Percentiles rank a stretch among this genome's conserved stretches.
Evolutionary conservation across 2,329 filamentous ascomycete genomes (phyloP).

Genomic region (Coniochaeta pulveracea): DNA sequence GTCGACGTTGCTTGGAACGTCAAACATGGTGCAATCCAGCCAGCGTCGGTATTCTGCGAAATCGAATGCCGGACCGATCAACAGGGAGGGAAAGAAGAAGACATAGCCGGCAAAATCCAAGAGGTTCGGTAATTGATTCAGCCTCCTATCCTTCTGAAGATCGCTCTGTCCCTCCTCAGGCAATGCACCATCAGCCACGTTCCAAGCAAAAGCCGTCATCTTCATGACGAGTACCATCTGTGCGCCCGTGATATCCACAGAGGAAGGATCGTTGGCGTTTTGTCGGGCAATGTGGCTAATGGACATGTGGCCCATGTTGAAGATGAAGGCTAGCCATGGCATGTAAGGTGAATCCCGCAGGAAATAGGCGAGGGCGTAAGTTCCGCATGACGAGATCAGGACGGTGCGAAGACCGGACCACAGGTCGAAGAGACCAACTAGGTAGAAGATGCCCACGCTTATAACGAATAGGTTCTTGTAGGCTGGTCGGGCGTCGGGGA

Average conservation of each 20-base stretch:
- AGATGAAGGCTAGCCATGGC: constrained; percentile 94
- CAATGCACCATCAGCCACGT: constrained; percentile 82
- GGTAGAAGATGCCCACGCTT: constrained; percentile 76
- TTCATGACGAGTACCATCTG: constrained; percentile 99
- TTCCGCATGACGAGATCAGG: constrained; percentile 63
- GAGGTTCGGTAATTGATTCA: constrained; percentile 61
- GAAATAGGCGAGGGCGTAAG: constrained; percentile 75
- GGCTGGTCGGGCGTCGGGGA: constrained; percentile 74
- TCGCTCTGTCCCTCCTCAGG: constrained; percentile 73
- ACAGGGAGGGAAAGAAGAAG: constrained; percentile 85
- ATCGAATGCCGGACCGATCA: constrained; percentile 88
- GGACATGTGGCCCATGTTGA: constrained; percentile 93
- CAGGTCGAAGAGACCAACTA: constrained; percentile 86
- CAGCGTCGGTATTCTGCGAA: constrained; percentile 86
- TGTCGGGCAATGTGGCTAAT: constrained; percentile 80
- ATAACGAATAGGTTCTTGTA: constrained; percentile 86
- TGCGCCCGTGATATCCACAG: constrained; percentile 81
- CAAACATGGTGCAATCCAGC: constrained; percentile 92
- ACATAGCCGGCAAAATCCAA: constrained; percentile 86
- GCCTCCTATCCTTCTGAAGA: constrained; percentile 70
- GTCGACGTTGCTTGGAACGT: constrained; percentile 69
- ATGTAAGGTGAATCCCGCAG: constrained; percentile 75
- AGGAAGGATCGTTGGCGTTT: constrained; percentile 50
- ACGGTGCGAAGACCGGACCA: constrained; percentile 78
- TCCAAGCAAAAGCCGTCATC: constrained; percentile 93